Evolutionary conservation across 1,284 basidiomycete species (phyloP).

Genomic region (Moesziomyces globuligerus): DNA sequence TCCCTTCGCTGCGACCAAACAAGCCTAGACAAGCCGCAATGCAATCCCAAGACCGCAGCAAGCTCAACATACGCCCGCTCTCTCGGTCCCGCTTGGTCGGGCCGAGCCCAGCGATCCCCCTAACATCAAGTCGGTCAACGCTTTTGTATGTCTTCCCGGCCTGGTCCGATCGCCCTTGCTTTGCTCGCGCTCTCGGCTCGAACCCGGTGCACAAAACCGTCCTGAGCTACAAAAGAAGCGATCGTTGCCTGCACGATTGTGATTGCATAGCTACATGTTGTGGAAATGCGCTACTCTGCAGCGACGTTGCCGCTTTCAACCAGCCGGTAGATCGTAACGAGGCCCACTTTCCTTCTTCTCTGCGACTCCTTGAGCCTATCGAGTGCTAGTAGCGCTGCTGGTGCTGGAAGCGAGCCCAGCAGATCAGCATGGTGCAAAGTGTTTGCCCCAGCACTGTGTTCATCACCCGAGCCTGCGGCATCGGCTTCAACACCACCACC

Average conservation of each 20-base stretch:
- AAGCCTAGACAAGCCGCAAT: no score
- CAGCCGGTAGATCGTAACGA: constrained; percentile 42
- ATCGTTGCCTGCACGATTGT: neutral
- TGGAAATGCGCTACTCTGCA: neutral
- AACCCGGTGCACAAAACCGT: no score
- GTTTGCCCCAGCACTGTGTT: constrained; percentile 6
- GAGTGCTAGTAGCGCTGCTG: constrained; percentile 30
- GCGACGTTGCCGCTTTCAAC: constrained; percentile 16
- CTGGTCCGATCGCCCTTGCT: no score
- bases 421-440: constrained; percentile 39
- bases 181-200: no score
- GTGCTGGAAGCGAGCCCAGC: constrained; percentile 35
- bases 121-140: no score
- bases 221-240: no score
- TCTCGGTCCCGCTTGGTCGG: no score
- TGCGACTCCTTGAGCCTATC: constrained; percentile 32
- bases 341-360: constrained; percentile 13
- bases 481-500: neutral
- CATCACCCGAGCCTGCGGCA: constrained; percentile 9
- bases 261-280: neutral
- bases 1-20: no score
- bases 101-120: no score
- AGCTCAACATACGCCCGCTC: no score
- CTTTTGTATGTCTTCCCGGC: no score
- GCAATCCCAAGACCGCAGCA: no score